These are phyloP conservation scores for Euphorbia peplus DNA, from an alignment of 345 rosid species.

Conservation along the genomic window DNA sequence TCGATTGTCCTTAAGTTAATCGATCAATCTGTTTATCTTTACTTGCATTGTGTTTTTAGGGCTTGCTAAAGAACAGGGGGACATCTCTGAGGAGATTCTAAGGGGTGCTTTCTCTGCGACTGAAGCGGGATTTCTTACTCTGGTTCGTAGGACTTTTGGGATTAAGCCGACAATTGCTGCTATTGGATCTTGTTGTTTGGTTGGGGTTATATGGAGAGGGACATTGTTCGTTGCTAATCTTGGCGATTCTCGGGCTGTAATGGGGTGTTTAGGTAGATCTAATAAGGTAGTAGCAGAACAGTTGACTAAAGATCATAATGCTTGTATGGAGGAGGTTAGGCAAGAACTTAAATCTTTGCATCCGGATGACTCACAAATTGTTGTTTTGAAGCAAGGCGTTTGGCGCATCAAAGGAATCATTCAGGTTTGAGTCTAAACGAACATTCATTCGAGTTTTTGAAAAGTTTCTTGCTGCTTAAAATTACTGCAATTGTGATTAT, in stretches of 20 bases:
- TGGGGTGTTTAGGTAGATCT: constrained; percentile 56
- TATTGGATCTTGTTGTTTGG: constrained; percentile 88
- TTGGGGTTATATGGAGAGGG: constrained; percentile 82
- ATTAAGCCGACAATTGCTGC: constrained; percentile 84
- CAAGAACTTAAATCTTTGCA: constrained; percentile 79
- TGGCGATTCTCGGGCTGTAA: constrained; percentile 94
- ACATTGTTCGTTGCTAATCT: constrained; percentile 77
- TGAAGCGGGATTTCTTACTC: constrained; percentile 87
- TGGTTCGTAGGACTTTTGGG: constrained; percentile 60
- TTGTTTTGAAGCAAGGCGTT: constrained; percentile 79
- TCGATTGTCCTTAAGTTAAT: neutral
- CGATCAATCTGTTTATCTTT: neutral
- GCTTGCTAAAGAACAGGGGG: constrained; percentile 52
- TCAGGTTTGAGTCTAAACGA: constrained; percentile 50
- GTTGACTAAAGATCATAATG: constrained; percentile 82
- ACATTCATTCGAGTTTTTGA: neutral
- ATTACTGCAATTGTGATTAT: neutral
- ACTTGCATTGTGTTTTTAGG: constrained; percentile 37
- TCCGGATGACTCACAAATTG: constrained; percentile 82
- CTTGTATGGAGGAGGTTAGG: constrained; percentile 82
- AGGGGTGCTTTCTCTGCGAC: constrained; percentile 71
- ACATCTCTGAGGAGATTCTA: constrained; percentile 65
- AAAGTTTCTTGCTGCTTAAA: neutral
- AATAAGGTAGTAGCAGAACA: constrained; percentile 82
- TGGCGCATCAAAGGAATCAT: constrained; percentile 99